Evolutionary conservation across 345 rosid species (phyloP), one percentile per base, ranked within the genome.

Genomic region (Erodium maritimum): DNA sequence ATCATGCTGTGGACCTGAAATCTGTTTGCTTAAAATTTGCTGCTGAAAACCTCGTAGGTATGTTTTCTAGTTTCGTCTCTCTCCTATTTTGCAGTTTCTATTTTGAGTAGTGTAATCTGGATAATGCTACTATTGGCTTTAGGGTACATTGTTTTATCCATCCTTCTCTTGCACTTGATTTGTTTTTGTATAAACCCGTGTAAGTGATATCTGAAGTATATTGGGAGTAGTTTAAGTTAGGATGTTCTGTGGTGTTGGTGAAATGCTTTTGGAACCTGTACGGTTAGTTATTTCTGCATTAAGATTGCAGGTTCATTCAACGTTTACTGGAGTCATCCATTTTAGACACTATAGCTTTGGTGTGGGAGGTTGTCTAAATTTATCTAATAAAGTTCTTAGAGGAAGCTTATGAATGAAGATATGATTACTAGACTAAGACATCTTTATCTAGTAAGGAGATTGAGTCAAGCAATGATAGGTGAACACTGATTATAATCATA

Each of bases 41-140:
- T 58, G 97, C 95, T 46, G 96, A 91, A 61, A 88, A 91, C 82
- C 96, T 86, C 5, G 69, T 78, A 22, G 91, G 97, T 91, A 77
- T 24, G 78, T 65, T 67, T 61, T 59, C 66, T 56, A 8, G 21
- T 23, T 67, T 67, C 37, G 9, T 55, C 33, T 34, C 19, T 19
- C 37, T 0, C 58, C n/a, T n/a, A 58, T 24, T 23, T 55, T 10
- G 11, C 25, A 19, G 22, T 60, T 51, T 18, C 58, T 14, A 50
- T 62, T 42, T 58, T 10, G 18, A 46, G 16, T 8, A n/a, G 23
- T 24, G 25, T 53, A 50, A 53, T 46, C 23, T 61, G 53, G 29
- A 66, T 42, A 42, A 42, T 42, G 16, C 20, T 24, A 56, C 50
- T 61, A 48, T 53, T 34, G 45, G 52, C 45, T 23, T 24, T 20